A percentile compares a stretch with the other conserved stretches of the same genome.
These are phyloP conservation scores for Collybia mongolica DNA, from an alignment of 768 basidiomycete species.

Conservation along the genomic window DNA sequence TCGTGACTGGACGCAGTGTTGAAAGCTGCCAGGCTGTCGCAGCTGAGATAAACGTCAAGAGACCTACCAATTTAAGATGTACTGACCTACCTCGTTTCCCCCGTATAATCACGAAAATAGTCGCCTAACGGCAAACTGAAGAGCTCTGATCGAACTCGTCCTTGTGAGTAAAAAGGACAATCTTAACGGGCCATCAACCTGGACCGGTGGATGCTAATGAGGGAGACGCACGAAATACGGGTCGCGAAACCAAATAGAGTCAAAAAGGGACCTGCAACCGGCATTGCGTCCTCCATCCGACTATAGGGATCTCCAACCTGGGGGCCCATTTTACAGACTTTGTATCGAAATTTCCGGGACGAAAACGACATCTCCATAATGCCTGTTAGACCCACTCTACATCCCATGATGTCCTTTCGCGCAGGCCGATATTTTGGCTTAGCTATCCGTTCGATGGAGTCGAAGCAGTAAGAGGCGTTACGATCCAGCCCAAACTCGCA, in stretches of 20 bases:
- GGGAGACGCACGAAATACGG: slow-evolving; percentile 73
- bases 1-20: too few relatives aligned
- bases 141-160: slow-evolving; percentile 90
- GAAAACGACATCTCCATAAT: slow-evolving; percentile 95
- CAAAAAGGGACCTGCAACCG: slow-evolving; percentile 97
- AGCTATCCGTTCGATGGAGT: slow-evolving; percentile 80
- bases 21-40: too few relatives aligned
- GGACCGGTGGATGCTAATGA: slow-evolving; percentile 1
- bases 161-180: slow-evolving; percentile 92
- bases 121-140: slow-evolving; percentile 74
- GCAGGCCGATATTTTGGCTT: slow-evolving; percentile 75
- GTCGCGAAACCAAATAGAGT: slow-evolving; percentile 92
- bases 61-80: slow-evolving; percentile 43
- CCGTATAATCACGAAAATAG: slow-evolving; percentile 89
- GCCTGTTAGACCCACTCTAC: slow-evolving; percentile 93
- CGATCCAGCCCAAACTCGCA: slow-evolving; percentile 96
- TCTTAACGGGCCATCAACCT: slow-evolving; percentile 38
- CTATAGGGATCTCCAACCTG: slow-evolving; percentile 69
- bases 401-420: slow-evolving; percentile 91
- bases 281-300: slow-evolving; percentile 93
- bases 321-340: slow-evolving; percentile 86
- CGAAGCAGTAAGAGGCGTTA: slow-evolving; percentile 93
- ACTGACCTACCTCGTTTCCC: slow-evolving; percentile 82
- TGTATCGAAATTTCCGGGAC: slow-evolving; percentile 89
- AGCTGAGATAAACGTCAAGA: too few relatives aligned